Conservation (phyloP, 257 asterid genomes). For the Solanum etuberosum region DNA sequence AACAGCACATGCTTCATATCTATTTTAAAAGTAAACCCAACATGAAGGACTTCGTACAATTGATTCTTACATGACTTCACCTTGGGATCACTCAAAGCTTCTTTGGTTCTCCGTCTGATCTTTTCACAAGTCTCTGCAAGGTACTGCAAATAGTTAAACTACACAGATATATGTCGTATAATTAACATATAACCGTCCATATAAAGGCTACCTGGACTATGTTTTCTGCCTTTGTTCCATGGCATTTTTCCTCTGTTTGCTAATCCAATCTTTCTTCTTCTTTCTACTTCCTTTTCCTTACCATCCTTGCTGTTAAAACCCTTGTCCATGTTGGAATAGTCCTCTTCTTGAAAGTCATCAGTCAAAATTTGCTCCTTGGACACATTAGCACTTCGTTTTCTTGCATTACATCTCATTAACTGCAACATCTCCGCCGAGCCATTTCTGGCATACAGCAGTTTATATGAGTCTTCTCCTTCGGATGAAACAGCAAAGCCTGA, state of each 20-base stretch:
- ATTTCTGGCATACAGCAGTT: conserved; percentile 16
- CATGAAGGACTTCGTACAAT: background rate
- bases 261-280: conserved; percentile 24
- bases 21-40: background rate
- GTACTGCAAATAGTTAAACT: background rate
- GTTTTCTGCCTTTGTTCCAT: conserved; percentile 86
- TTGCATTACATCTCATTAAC: conserved; percentile 17
- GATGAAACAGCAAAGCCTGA: conserved; percentile 17
- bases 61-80: conserved; percentile 98
- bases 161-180: background rate
- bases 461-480: conserved; percentile 6
- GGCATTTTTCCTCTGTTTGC: conserved; percentile 80
- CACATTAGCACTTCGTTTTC: conserved; percentile 2
- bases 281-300: conserved; percentile 15
- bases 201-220: conserved; percentile 51
- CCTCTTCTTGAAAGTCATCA: conserved; percentile 8
- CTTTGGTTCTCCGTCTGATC: conserved; percentile 66
- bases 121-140: conserved; percentile 66
- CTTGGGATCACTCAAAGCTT: conserved; percentile 97
- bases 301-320: conserved; percentile 12
- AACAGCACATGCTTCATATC: background rate
- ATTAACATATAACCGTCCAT: background rate
- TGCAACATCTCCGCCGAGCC: conserved; percentile 6
- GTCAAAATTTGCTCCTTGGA: conserved; percentile 8
- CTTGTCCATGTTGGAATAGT: background rate